Evolutionary conservation across 345 rosid species (phyloP).

Genomic region (Populus alba): DNA sequence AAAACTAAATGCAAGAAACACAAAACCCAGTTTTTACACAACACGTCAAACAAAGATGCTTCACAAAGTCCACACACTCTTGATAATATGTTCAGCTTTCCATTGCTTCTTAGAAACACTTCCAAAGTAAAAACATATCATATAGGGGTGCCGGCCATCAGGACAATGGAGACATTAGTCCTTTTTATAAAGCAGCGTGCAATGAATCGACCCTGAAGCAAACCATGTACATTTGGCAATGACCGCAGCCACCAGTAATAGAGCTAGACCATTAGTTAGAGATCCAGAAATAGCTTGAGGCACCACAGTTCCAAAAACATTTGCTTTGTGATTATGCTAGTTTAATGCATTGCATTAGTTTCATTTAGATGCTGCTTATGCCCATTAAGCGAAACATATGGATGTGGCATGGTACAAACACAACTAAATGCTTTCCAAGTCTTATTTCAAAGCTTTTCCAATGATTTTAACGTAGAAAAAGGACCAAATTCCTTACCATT

Average conservation of each 20-base stretch:
- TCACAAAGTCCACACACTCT: not conserved
- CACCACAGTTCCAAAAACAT: not conserved
- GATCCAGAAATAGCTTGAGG: not conserved
- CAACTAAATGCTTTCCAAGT: not conserved
- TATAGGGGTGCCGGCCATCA: not conserved
- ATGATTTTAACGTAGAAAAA: not conserved
- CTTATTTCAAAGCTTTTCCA: constrained; percentile 8
- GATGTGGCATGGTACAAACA: constrained; percentile 5
- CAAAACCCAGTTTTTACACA: not conserved
- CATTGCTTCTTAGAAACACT: not conserved
- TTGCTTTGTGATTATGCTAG: not conserved
- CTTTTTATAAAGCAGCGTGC: not conserved
- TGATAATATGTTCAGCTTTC: not conserved
- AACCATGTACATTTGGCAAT: not conserved
- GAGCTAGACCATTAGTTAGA: not conserved
- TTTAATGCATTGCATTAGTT: not conserved
- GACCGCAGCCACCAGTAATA: not conserved
- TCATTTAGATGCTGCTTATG: not conserved
- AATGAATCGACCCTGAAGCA: not conserved
- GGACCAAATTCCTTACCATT: constrained; percentile 18
- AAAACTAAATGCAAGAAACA: not conserved
- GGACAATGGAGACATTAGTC: too few species aligned
- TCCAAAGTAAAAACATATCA: not conserved
- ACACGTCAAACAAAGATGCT: not conserved
- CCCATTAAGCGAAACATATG: not conserved